Conservation (phyloP, 2,329 filamentous ascomycete genomes). For the Apiospora kogelbergensis region DNA sequence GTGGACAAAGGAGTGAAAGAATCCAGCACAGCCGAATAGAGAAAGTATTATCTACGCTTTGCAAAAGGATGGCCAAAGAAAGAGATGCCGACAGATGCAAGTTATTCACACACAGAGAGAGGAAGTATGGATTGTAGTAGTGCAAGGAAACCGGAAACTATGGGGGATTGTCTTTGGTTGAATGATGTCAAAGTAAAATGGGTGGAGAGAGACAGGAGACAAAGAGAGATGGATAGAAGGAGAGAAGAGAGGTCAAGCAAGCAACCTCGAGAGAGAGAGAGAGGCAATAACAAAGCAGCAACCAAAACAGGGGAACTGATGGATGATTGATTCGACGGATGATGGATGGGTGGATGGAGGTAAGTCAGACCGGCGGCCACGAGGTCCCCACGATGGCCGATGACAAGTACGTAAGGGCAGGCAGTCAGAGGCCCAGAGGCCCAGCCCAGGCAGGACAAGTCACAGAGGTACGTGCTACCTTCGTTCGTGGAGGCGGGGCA, state of each 20-base stretch:
- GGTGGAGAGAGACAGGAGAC: slow-evolving; percentile 3
- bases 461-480: slow-evolving; percentile 3
- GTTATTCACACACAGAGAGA: not conserved
- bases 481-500: slow-evolving; percentile 5
- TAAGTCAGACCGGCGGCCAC: slow-evolving; percentile 9
- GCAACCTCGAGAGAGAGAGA: not conserved
- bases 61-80: not conserved
- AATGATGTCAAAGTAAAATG: slow-evolving; percentile 2
- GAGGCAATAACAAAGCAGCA: slow-evolving; percentile 10
- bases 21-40: slow-evolving; percentile 18
- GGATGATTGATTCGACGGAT: slow-evolving; percentile 6
- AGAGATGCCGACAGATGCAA: not conserved
- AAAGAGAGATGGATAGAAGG: slow-evolving; percentile 5
- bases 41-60: slow-evolving; percentile 8
- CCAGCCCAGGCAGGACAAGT: not conserved
- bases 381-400: slow-evolving; percentile 9
- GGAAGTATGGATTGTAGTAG: not conserved
- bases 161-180: not conserved
- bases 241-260: not conserved
- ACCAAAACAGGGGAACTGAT: slow-evolving; percentile 8
- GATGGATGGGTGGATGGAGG: slow-evolving; percentile 9
- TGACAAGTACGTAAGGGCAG: slow-evolving; percentile 6
- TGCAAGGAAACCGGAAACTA: slow-evolving; percentile 9
- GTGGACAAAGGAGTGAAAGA: slow-evolving; percentile 17
- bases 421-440: not conserved